Conservation (phyloP, 371 early-diverging fungal species). For the Mucor plumbeus region DNA sequence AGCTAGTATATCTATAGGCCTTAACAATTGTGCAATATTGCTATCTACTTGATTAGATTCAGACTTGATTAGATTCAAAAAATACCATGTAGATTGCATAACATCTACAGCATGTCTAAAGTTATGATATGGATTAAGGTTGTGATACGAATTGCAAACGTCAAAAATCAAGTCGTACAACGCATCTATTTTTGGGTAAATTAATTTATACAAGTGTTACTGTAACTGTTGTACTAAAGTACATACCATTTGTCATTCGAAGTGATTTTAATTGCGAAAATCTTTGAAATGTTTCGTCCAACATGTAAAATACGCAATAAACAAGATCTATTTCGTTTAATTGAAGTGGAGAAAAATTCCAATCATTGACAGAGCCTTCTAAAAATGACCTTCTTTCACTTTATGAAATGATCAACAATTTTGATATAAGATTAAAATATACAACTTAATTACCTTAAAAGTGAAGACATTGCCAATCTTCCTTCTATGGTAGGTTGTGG, state of each 20-base stretch:
- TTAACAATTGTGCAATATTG: constrained; percentile 38
- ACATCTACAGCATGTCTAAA: constrained; percentile 89
- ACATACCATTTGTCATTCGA: constrained; percentile 63
- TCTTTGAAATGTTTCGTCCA: constrained; percentile 59
- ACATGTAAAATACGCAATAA: constrained; percentile 62
- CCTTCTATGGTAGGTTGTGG: constrained; percentile 25
- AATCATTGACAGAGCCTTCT: constrained; percentile 51
- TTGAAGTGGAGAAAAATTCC: constrained; percentile 70
- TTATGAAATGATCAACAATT: background rate
- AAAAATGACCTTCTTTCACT: constrained; percentile 48
- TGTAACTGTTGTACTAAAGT: constrained; percentile 2
- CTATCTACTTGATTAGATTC: background rate
- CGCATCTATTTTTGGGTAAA: constrained; percentile 40
- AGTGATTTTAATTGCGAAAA: constrained; percentile 62
- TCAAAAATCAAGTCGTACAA: constrained; percentile 68
- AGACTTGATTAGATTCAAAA: constrained; percentile 39
- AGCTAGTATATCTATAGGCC: constrained; percentile 72
- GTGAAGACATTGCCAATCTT: constrained; percentile 14
- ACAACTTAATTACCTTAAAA: constrained; percentile 10
- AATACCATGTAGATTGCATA: constrained; percentile 80
- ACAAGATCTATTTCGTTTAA: constrained; percentile 62
- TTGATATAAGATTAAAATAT: background rate
- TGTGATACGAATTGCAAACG: constrained; percentile 71
- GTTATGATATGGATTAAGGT: constrained; percentile 84
- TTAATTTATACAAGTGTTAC: background rate